phyloP scores from a whole-genome alignment of 441 rosid genomes.

The Eugenia klotzschiana region DNA sequence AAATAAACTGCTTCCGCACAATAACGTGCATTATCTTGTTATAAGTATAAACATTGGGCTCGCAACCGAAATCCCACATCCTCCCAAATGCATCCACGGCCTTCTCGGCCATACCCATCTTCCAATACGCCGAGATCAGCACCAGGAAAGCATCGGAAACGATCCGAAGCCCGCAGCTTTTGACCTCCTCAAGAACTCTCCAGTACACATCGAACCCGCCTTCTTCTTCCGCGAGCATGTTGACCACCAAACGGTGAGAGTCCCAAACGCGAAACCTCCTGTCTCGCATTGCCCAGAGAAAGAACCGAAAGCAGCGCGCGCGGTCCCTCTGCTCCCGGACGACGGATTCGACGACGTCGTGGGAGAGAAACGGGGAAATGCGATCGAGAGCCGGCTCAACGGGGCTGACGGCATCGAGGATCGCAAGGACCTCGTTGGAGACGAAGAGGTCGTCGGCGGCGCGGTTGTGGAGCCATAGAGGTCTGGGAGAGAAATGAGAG shows the following conservation, averaged over 20 bases:
- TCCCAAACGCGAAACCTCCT: conserved; percentile 26
- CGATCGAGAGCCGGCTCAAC: conserved; percentile 64
- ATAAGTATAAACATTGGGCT: conserved; percentile 53
- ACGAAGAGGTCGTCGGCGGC: conserved; percentile 12
- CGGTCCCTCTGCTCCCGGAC: conserved; percentile 30
- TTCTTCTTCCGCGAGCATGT: conserved; percentile 28
- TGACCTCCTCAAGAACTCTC: conserved; percentile 44
- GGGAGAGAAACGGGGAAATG: conserved; percentile 45
- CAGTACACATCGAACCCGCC: conserved; percentile 41
- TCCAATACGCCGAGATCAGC: conserved; percentile 43
- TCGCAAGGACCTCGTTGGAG: conserved; percentile 30
- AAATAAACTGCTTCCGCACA: conserved; percentile 23
- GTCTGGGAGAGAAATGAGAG: conserved; percentile 15
- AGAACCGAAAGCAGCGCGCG: conserved; percentile 53
- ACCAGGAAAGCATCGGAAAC: conserved; percentile 35
- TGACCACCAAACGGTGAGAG: conserved; percentile 15
- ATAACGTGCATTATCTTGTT: conserved; percentile 33
- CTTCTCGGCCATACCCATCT: conserved; percentile 38
- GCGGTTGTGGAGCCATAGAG: conserved; percentile 11
- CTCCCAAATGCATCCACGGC: conserved; percentile 55
- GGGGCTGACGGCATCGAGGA: conserved; percentile 30
- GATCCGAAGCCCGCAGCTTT: conserved; percentile 14
- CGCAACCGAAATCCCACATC: conserved; percentile 53
- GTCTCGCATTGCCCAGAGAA: conserved; percentile 56
- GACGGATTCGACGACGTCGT: conserved; percentile 28